phyloP scores from a whole-genome alignment of 176 grass and related monocot species.

The Aegilops sharonensis region DNA sequence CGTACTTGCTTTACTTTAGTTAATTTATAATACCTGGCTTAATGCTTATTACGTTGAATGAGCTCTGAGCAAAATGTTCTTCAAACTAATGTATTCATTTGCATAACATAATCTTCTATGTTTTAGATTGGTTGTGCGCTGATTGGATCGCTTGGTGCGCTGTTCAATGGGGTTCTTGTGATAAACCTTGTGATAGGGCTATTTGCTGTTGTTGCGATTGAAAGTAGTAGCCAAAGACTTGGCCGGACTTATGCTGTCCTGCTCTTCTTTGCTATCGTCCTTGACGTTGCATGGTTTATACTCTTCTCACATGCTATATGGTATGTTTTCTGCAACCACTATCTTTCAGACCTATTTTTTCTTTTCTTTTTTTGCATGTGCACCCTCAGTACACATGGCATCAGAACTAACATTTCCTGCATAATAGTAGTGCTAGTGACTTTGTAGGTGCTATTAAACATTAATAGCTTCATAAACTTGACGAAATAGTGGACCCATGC shows the following conservation, averaged over 20 bases:
- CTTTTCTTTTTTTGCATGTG: neutral
- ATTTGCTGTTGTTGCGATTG: constrained; percentile 91
- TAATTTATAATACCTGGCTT: constrained; percentile 22
- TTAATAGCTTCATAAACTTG: neutral
- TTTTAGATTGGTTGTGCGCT: constrained; percentile 86
- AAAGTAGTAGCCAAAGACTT: constrained; percentile 90
- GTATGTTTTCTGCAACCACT: constrained; percentile 44
- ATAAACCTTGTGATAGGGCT: constrained; percentile 96
- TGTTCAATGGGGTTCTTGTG: constrained; percentile 91
- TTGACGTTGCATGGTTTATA: constrained; percentile 94
- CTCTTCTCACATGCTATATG: constrained; percentile 93
- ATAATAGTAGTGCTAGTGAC: neutral
- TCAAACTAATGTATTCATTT: neutral
- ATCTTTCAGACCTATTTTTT: constrained; percentile 6
- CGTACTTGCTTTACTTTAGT: neutral
- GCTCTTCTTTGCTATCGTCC: constrained; percentile 77
- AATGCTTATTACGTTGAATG: constrained; percentile 15
- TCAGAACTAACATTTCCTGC: constrained; percentile 3
- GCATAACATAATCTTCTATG: neutral
- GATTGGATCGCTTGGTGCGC: constrained; percentile 84
- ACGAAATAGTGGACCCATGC: neutral
- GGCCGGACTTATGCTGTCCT: constrained; percentile 83
- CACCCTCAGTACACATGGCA: neutral
- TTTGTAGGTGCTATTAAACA: neutral
- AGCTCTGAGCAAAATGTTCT: constrained; percentile 3